Base-by-base conservation (phyloP, 169 alveolate genomes). In the Eimeria falciformis region DNA sequence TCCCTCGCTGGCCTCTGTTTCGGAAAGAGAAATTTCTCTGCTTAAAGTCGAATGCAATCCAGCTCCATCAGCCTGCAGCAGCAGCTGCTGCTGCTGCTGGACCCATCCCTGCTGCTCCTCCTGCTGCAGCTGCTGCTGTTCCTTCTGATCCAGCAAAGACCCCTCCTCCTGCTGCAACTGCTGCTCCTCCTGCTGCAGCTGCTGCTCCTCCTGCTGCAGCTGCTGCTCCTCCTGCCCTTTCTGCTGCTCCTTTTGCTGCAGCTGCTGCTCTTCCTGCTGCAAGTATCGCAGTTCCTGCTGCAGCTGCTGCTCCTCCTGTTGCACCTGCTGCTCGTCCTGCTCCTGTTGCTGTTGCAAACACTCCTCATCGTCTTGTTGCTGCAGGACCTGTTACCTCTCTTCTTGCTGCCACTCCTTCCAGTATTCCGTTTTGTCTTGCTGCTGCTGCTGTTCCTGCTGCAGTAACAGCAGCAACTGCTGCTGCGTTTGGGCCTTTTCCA, bases 1-100 rank as follows among this genome's bases (percentile, higher is more conserved):
- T 11, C 58, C 21, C 21, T 77, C 65, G 68, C 86, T 77, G 66
- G 11, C 12, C 40, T 46, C 86, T 11, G 66, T 46, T 23, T 45
- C 86, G 6, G 86, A 77, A 25, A 46, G 86, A 25, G 86, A 77
- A 23, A 46, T 77, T 55, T 77, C 86, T 50, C 86, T 27, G 66
- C 86, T 77, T 5, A 77, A 53, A 12, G 86, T 77, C 25, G 86
- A 77, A 23, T 77, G 86, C 43, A 66, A 77, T 25, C 12, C 45
- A 45, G 86, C 58, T 50, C 58, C 7, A 7, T 50, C 21, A 25
- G 45, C 27, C 78, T 5, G 11, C 78, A 29, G 1, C 23, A 40
- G 29, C 56, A 21, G 62, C 84, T 68, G 78, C 47, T 68, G 78
- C 23, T 25, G 78, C 78, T 68, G 78, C 47, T 5, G 78, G 25